Conservation (phyloP, 495 filamentous ascomycete species). For the Xylaria curta region DNA sequence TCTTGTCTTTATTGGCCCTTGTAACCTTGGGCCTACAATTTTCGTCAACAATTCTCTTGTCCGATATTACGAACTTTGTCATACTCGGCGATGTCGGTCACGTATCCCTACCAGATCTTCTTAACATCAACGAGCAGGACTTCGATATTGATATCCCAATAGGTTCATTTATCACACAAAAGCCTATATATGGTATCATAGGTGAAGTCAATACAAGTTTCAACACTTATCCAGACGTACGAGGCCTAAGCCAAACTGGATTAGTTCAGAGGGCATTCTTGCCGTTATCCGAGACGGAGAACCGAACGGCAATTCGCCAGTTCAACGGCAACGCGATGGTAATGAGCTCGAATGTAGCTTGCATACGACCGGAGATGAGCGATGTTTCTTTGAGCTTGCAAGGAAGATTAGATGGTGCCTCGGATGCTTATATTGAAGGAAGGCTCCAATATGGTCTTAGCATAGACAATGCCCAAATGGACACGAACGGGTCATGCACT, state of each 20-base stretch:
- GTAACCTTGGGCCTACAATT: background rate
- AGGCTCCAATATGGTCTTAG: background rate
- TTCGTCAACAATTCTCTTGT: background rate
- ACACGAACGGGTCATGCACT: background rate
- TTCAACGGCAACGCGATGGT: background rate
- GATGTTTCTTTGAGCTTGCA: background rate
- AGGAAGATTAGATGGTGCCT: background rate
- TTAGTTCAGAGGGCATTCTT: background rate
- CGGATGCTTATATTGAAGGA: background rate
- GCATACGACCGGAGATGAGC: background rate
- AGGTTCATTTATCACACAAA: background rate
- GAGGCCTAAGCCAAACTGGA: background rate
- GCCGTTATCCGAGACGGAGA: background rate
- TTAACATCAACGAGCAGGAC: no score
- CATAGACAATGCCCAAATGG: background rate
- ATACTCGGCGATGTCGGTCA: background rate
- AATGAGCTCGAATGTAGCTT: background rate
- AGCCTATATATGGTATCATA: background rate
- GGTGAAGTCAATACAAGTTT: background rate
- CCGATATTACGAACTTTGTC: background rate
- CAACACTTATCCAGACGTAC: background rate
- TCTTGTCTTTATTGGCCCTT: background rate
- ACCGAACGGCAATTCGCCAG: background rate
- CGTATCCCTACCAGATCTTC: background rate
- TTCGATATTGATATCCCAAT: background rate